Evolutionary conservation across 2,329 filamentous ascomycete genomes (phyloP).

Genomic region (Rutstroemia sydowiana): DNA sequence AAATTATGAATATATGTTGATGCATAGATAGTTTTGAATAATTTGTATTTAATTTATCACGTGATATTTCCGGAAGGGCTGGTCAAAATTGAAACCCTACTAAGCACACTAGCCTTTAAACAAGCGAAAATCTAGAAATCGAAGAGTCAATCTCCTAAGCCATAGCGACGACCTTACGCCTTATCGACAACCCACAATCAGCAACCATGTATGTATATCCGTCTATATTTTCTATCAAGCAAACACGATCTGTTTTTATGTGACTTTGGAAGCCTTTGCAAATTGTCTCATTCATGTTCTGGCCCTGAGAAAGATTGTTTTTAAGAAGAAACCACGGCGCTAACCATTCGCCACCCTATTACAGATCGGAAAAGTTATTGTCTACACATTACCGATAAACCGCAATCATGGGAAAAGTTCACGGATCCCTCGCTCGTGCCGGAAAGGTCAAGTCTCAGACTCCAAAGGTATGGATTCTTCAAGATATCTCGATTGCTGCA

Average conservation of each 20-base stretch:
- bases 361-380: conserved; percentile 24
- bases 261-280: background rate
- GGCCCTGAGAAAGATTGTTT: background rate
- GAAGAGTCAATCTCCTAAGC: background rate
- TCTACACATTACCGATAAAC: conserved; percentile 28
- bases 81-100: conserved; percentile 4
- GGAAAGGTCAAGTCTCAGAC: conserved; percentile 98
- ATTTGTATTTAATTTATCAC: no score
- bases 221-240: background rate
- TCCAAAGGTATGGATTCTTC: conserved; percentile 62
- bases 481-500: conserved; percentile 7
- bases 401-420: conserved; percentile 81
- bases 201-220: conserved; percentile 9
- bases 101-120: background rate
- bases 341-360: conserved; percentile 15
- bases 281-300: background rate
- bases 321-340: background rate
- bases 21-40: no score
- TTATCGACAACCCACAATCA: conserved; percentile 8
- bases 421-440: conserved; percentile 90
- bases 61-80: background rate
- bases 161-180: background rate
- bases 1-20: no score
- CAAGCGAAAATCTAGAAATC: conserved; percentile 3
- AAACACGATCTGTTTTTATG: background rate